Base-by-base conservation (phyloP, 2,329 filamentous ascomycete genomes). In the Aspergillus sp. region DNA sequence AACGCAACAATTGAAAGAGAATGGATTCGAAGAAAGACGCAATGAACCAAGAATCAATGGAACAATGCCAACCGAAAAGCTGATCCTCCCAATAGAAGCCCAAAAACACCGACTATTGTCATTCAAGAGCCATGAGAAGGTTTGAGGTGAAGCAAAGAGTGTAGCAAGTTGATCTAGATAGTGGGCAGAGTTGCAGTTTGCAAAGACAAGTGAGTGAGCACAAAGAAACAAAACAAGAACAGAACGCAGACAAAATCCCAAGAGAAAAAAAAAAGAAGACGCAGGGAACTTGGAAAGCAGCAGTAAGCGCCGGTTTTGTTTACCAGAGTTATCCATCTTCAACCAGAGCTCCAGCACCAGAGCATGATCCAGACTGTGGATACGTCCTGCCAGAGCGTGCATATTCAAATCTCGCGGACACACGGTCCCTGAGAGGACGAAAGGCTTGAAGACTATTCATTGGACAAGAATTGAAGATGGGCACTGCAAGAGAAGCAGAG, bases 391-490 rank as follows among this genome's bases (percentile, higher is more conserved):
- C 58, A 41, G 37, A 41, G 52, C 55, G 47, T 60, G 62, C 62
- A 63, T 57, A 57, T 56, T 48, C 53, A 52, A 65, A 61, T 60
- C 48, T 58, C 57, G 51, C 42, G 40, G 41, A 41, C 27, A 44
- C 53, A 57, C 59, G 46, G 47, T 54, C 53, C 57, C 22, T 51
- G 49, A 33, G 20, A 30, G 27, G 27, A 30, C 27, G 9, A 30
- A 30, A 11, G 27, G 40, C 49, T 6, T 27, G 34, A 30, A 53
- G 7, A n/a, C 15, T 15, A 39, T 30, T 50, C 46, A 64, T 63
- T 64, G 61, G 63, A 47, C 27, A 34, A 27, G 33, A 39, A 2
- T 24, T 41, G 33, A 22, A 50, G 45, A 55, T 54, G 12, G 52
- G 44, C 50, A 46, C 54, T 60, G 63, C 62, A 62, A 19, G 48